Conservation (phyloP, 352 stramenopile genomes). For the Pythium brachiatum region DNA sequence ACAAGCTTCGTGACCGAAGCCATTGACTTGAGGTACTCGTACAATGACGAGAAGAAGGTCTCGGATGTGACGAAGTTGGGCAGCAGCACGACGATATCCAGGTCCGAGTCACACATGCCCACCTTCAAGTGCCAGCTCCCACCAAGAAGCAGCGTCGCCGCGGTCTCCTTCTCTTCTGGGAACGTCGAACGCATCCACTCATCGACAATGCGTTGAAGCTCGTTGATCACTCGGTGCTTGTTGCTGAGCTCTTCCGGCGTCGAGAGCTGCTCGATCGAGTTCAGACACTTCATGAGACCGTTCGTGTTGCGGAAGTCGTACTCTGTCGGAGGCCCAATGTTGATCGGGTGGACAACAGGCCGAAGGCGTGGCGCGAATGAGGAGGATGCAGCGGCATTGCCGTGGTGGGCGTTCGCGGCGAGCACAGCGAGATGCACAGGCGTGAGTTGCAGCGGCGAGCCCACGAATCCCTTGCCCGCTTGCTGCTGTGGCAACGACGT, state of each 20-base stretch:
- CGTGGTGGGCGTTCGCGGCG: background rate
- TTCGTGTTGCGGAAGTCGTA: constrained; percentile 83
- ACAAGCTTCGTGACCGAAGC: constrained; percentile 57
- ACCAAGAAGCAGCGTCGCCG: constrained; percentile 65
- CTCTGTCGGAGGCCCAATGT: constrained; percentile 56
- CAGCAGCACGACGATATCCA: constrained; percentile 77
- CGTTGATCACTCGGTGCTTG: constrained; percentile 79
- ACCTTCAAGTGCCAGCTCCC: constrained; percentile 85
- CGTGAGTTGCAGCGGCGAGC: constrained; percentile 22
- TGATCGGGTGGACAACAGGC: constrained; percentile 53
- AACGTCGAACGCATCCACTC: constrained; percentile 61
- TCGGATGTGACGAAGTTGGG: constrained; percentile 57
- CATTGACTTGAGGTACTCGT: constrained; percentile 42
- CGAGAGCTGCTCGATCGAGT: constrained; percentile 55
- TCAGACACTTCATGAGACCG: constrained; percentile 78
- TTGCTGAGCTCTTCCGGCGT: constrained; percentile 52
- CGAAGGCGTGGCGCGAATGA: constrained; percentile 34
- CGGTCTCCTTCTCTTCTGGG: constrained; percentile 30
- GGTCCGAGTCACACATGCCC: constrained; percentile 65
- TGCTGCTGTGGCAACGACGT: background rate
- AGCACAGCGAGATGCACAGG: constrained; percentile 24
- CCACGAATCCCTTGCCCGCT: constrained; percentile 5
- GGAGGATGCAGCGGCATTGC: background rate
- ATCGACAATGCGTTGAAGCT: constrained; percentile 70
- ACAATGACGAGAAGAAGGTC: constrained; percentile 68